These are phyloP conservation scores for Xerocomus subilludens DNA, from an alignment of 1,284 basidiomycete species.

Conservation along the genomic window DNA sequence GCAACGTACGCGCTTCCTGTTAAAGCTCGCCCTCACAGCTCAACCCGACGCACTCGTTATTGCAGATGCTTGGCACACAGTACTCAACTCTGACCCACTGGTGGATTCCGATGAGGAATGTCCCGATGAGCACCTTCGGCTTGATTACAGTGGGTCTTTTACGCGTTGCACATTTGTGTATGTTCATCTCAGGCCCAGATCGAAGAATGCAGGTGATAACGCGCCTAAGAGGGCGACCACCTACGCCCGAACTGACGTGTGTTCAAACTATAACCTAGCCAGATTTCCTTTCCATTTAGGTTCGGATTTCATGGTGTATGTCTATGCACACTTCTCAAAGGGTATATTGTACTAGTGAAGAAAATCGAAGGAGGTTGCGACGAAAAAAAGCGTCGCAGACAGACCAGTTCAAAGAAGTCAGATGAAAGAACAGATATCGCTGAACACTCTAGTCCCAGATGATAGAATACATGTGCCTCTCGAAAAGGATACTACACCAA, in stretches of 20 bases:
- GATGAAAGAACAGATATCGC: conserved; percentile 49
- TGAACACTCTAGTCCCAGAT: conserved; percentile 55
- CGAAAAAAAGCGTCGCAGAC: conserved; percentile 33
- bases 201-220: conserved; percentile 69
- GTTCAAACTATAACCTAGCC: conserved; percentile 34
- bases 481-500: conserved; percentile 48
- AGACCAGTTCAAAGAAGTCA: conserved; percentile 37
- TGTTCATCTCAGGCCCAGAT: conserved; percentile 52
- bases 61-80: conserved; percentile 74
- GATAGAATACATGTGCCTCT: conserved; percentile 56
- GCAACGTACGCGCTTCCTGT: conserved; percentile 61
- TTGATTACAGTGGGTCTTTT: conserved; percentile 69
- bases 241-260: conserved; percentile 58
- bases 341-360: conserved; percentile 41
- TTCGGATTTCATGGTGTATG: conserved; percentile 3
- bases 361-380: conserved; percentile 35
- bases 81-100: conserved; percentile 71
- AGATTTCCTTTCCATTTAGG: neutral
- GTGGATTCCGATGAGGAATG: conserved; percentile 78
- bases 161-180: conserved; percentile 35
- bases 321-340: conserved; percentile 39
- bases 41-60: conserved; percentile 63
- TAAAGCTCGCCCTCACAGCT: conserved; percentile 49
- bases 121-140: conserved; percentile 68
- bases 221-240: conserved; percentile 63